phyloP scores from a whole-genome alignment of 2,329 filamentous ascomycete genomes.

The Epichloe baconii region DNA sequence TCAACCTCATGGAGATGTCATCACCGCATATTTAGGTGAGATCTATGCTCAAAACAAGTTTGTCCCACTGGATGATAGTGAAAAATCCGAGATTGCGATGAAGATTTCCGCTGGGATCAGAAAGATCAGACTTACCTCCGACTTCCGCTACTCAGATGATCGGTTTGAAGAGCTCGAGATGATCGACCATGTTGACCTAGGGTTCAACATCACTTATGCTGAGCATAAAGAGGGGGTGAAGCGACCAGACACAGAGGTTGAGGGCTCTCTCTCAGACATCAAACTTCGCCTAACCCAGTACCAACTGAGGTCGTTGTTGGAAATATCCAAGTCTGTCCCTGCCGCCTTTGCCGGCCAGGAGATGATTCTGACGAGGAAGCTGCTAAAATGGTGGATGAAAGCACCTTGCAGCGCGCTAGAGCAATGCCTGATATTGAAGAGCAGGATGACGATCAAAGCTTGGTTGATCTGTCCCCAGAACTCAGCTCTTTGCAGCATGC shows the following conservation, averaged over 20 bases:
- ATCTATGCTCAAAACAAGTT: conserved; percentile 97
- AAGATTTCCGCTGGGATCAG: conserved; percentile 83
- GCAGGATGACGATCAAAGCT: conserved; percentile 22
- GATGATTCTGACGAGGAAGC: conserved; percentile 64
- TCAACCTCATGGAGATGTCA: conserved; percentile 58
- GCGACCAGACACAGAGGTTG: conserved; percentile 81
- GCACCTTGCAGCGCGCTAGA: conserved; percentile 34
- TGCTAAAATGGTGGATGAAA: conserved; percentile 56
- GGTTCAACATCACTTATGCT: conserved; percentile 82
- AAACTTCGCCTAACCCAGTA: conserved; percentile 82
- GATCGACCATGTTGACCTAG: conserved; percentile 92
- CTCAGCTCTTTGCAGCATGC: conserved; percentile 53
- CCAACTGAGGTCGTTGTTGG: conserved; percentile 79
- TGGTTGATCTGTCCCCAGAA: conserved; percentile 53
- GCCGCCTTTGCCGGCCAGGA: conserved; percentile 58
- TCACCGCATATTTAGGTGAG: conserved; percentile 91
- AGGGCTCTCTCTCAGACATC: conserved; percentile 84
- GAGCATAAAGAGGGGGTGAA: conserved; percentile 69
- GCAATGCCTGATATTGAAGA: conserved; percentile 21
- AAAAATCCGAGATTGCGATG: conserved; percentile 65
- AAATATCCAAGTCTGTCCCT: conserved; percentile 77
- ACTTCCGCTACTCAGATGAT: conserved; percentile 65
- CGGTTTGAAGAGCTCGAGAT: conserved; percentile 79
- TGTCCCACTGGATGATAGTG: conserved; percentile 64
- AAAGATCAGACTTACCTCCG: conserved; percentile 81